A percentile compares a stretch with the other conserved stretches of the same genome.
Evolutionary conservation across 1,139 yeast genomes (phyloP).

Genomic region (Geotrichum klebahnii): DNA sequence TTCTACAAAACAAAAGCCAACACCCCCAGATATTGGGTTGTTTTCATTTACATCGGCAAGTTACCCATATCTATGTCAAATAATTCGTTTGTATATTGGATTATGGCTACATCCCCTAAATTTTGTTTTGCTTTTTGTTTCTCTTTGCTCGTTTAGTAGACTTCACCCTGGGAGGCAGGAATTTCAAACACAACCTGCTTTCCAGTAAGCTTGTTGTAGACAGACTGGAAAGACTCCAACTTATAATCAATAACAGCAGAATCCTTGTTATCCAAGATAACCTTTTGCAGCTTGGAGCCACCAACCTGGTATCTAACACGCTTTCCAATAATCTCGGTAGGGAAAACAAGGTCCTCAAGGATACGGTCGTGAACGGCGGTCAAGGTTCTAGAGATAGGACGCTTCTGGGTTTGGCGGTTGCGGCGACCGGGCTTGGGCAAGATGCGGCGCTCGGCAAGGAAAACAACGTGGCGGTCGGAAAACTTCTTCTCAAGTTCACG

Average conservation of each 20-base stretch:
- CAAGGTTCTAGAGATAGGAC: conserved; percentile 99
- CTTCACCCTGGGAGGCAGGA: conserved; percentile 61
- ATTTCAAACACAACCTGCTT: conserved; percentile 98
- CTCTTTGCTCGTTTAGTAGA: conserved; percentile 45
- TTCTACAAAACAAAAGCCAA: no score
- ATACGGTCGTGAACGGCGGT: conserved; percentile 98
- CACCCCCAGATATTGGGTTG: no score
- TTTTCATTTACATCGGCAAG: no score
- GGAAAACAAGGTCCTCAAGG: conserved; percentile 99
- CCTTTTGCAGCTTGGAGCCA: conserved; percentile 98
- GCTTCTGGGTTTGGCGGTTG: conserved; percentile 92
- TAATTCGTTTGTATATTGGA: no score
- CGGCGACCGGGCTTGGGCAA: conserved; percentile 82
- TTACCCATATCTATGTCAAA: no score
- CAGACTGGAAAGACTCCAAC: conserved; percentile 98
- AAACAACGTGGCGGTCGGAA: conserved; percentile 99
- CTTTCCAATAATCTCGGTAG: conserved; percentile 98
- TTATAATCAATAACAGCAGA: conserved; percentile 96
- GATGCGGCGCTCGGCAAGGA: conserved; percentile 99
- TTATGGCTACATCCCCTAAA: no score
- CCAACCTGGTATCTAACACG: conserved; percentile 99
- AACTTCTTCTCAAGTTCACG: conserved; percentile 99
- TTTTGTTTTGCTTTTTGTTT: background rate
- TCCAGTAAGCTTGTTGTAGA: conserved; percentile 98
- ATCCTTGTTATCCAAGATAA: conserved; percentile 97